Base-by-base conservation (phyloP, 163 green algal species). In the Chloromonas sp. region DNA sequence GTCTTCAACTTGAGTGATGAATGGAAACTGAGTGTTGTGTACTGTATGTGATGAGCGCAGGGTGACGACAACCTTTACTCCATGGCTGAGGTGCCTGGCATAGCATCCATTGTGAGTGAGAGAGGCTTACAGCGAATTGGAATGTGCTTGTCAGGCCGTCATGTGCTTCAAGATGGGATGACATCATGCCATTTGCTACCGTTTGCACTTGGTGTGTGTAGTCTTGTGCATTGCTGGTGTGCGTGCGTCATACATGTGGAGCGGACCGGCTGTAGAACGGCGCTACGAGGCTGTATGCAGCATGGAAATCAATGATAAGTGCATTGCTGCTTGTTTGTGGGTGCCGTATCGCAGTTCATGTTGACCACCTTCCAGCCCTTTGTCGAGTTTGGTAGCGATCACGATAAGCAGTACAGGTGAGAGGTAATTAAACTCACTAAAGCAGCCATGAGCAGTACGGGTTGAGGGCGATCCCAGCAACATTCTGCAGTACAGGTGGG, bases 341-440 rank as follows among this genome's bases (percentile, higher is more conserved):
- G 5, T 83, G 79, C 59, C 58, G 3, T 36, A 11, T 11, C 59
- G 36, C 79, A 83, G 79, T 71, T 83, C 79, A 71, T 83, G 58
- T 58, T 83, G 58, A 61, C 79, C 14, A 71, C 79, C n/a, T 83
- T 83, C 79, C 81, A 88, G 61, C 78, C 76, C 36, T 81, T 84
- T 14, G 61, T 57, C 2, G 3, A 3, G 11, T 14, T 83, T 83
- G 79, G 79, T 70, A 14, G 79, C 0, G 36, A 57, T n/a, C 11
- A 79, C 2, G 81, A 85, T 58, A 14, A 83, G 58, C 85, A 88
- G 36, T 36, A 36, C 36, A 36, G 36, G 36, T 36, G 36, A 36
- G 36, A 36, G 36, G 36, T 36, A 36, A 36, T 36, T 36, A 36
- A 36, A 36, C 36, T 36, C 36, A 36, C 36, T 36, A 36, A 36